phyloP scores from a whole-genome alignment of 2,329 filamentous ascomycete species.

The Fusarium sublunatum region DNA sequence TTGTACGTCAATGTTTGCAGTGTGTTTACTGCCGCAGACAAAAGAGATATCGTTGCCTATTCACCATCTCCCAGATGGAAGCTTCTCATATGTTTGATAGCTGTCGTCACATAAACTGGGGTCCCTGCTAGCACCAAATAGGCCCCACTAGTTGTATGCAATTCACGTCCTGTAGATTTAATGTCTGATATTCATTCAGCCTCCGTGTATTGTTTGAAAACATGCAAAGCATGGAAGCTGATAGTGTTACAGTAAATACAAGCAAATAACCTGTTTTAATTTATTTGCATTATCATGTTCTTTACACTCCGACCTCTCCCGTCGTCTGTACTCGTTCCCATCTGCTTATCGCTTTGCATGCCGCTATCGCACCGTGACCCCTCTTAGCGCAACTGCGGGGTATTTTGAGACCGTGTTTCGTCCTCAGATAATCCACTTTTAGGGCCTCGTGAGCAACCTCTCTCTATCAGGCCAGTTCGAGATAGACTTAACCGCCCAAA shows the following conservation, averaged over 20 bases:
- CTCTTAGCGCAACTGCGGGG: constrained; percentile 41
- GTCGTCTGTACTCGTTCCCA: not conserved
- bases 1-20: not conserved
- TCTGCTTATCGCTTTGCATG: constrained; percentile 38
- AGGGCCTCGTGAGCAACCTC: constrained; percentile 40
- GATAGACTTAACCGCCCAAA: constrained; percentile 28
- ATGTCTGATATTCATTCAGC: not conserved
- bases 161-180: constrained; percentile 36
- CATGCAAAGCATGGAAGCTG: not conserved
- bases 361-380: constrained; percentile 39
- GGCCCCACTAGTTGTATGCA: constrained; percentile 30
- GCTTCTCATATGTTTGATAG: constrained; percentile 31
- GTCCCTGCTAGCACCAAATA: constrained; percentile 34
- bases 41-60: not conserved
- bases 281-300: not conserved
- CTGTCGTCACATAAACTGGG: constrained; percentile 40
- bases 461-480: constrained; percentile 23
- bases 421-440: constrained; percentile 30
- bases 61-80: constrained; percentile 13
- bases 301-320: not conserved
- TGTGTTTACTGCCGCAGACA: not conserved
- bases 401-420: constrained; percentile 35
- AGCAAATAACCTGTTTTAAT: too few species aligned
- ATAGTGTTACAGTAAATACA: too few species aligned
- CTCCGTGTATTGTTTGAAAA: not conserved